phyloP scores from a whole-genome alignment of 2,329 filamentous ascomycete genomes.

The Parastagonospora nodorum region DNA sequence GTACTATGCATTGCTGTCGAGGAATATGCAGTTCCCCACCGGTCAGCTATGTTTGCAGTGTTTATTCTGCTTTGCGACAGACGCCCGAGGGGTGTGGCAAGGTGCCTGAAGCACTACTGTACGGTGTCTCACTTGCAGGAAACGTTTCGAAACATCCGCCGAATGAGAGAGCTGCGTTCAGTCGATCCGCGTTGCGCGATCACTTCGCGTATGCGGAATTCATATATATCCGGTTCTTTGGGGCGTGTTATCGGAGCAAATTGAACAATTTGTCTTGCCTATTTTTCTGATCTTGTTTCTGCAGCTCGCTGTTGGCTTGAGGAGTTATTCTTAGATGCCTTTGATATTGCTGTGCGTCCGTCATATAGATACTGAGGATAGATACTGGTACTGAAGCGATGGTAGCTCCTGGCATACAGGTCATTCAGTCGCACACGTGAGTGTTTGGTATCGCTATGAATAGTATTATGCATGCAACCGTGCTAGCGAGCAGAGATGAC shows the following conservation, averaged over 20 bases:
- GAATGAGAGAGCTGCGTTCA: constrained; percentile 14
- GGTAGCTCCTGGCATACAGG: no score
- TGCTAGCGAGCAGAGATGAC: neutral
- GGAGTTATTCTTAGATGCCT: neutral
- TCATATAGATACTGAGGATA: no score
- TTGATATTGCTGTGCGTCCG: neutral
- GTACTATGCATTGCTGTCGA: neutral
- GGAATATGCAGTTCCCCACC: neutral
- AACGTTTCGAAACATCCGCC: constrained; percentile 37
- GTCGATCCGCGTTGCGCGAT: constrained; percentile 12
- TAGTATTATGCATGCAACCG: neutral
- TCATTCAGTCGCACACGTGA: no score
- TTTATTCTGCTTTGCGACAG: neutral
- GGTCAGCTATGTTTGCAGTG: constrained; percentile 1
- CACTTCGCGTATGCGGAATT: constrained; percentile 22
- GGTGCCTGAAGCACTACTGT: constrained; percentile 2
- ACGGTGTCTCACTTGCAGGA: constrained; percentile 21
- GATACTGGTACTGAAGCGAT: no score
- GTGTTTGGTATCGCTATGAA: neutral
- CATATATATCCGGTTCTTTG: constrained; percentile 8
- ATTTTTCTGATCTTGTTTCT: no score
- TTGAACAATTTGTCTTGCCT: neutral
- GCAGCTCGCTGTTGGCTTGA: neutral
- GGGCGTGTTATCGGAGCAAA: neutral
- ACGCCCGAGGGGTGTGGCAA: neutral